Percentiles rank a stretch among this genome's conserved stretches.
These are phyloP conservation scores for Papiliotrema terrestris DNA, from an alignment of 1,284 basidiomycete species.

Conservation along the genomic window DNA sequence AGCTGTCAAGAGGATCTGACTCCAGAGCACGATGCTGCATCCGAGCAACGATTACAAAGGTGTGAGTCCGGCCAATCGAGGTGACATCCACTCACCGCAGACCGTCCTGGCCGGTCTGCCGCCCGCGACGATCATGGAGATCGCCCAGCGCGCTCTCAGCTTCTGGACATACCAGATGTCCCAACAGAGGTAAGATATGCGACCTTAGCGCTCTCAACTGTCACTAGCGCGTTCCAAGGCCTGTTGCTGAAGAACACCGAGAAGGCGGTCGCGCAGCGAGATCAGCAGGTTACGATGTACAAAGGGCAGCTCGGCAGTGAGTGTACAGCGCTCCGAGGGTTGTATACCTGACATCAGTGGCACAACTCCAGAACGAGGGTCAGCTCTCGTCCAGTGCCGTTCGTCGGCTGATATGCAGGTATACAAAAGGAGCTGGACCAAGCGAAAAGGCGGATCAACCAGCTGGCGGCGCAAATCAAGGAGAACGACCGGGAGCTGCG, in stretches of 20 bases:
- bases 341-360: neutral
- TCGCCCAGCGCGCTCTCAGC: slow-evolving; percentile 23
- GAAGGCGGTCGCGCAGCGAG: slow-evolving; percentile 10
- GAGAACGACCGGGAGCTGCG: slow-evolving; percentile 6
- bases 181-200: slow-evolving; percentile 23
- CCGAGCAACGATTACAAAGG: slow-evolving; percentile 30
- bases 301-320: neutral
- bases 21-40: slow-evolving; percentile 19
- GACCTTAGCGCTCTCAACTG: neutral
- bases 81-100: slow-evolving; percentile 5
- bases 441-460: neutral
- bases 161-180: slow-evolving; percentile 35
- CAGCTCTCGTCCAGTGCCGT: neutral
- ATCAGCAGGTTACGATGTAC: slow-evolving; percentile 14
- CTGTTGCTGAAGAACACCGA: slow-evolving; percentile 25
- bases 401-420: neutral
- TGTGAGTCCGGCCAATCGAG: slow-evolving; percentile 7
- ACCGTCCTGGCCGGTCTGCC: slow-evolving; percentile 30
- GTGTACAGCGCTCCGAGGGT: neutral
- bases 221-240: slow-evolving; percentile 21
- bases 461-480: neutral
- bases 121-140: slow-evolving; percentile 23
- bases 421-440: neutral
- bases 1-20: slow-evolving; percentile 1
- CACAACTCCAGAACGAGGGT: neutral